Base-by-base conservation (phyloP, 2,329 filamentous ascomycete species). In the Ophiocordyceps robertsii region DNA sequence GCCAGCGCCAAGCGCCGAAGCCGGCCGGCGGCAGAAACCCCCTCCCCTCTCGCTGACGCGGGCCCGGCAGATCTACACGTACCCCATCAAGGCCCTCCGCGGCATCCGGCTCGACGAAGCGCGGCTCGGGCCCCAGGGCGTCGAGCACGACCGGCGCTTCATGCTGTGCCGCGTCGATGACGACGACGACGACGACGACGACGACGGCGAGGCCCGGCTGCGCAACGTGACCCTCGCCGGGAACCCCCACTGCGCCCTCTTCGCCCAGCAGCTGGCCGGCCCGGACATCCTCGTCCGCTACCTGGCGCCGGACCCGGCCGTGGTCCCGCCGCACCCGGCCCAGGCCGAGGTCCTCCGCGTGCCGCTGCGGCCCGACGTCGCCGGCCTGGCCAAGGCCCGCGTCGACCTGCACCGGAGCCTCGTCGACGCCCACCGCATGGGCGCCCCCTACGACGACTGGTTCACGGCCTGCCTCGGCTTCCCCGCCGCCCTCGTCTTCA, bases 61-160 rank as follows among this genome's bases (percentile, higher is more conserved):
- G 33, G 9, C 4, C 9, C 10, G 17, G 35, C 37, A 64, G 60
- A 68, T 87, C 31, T 84, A 80, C 59, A 69, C 82, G 39, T 85
- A 87, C 57, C 82, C 83, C 36, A 79, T 87, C 62, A 87, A 87
- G 56, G 80, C 72, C 8, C 69, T 86, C n/a, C 74, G 77, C 31
- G 75, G 73, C 40, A 72, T 81, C 42, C 58, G 67, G 16, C 62
- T 86, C 29, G 45, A 65, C 5, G 58, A 62, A 1, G 69, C 78
- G 3, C 59, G 61, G n/a, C 59, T 85, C 38, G 73, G 72, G 6
- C 65, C 68, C n/a, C 70, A 77, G 47, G 82, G 82, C 13, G 67
- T 85, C 50, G 63, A 66, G 35, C 64, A 82, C 55, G 83, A 88
- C 62, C 73, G 83, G 10, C 68, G 68, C 30, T 87, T 84, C 60